Evolutionary conservation across 2,329 filamentous ascomycete species (phyloP).

Genomic region (Didymella segeticola): DNA sequence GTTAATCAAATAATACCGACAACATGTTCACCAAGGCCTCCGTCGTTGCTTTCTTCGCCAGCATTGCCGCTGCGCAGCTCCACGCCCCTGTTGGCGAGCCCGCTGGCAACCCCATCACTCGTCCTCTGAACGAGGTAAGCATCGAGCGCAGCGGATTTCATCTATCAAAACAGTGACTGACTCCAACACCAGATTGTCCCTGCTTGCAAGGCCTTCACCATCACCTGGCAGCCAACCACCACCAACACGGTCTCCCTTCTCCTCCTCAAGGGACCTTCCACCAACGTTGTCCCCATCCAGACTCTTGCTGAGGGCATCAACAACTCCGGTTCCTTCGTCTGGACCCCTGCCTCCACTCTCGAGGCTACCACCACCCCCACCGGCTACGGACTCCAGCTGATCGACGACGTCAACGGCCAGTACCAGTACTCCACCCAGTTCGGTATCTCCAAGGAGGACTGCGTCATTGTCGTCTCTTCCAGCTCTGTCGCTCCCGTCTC

Average conservation of each 20-base stretch:
- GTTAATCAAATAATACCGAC: constrained; percentile 41
- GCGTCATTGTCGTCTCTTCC: constrained; percentile 27
- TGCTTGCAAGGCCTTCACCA: constrained; percentile 62
- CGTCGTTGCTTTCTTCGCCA: constrained; percentile 59
- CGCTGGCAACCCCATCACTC: constrained; percentile 62
- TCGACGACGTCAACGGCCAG: constrained; percentile 64
- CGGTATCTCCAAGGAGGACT: constrained; percentile 60
- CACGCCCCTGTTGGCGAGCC: constrained; percentile 41
- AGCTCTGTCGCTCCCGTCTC: constrained; percentile 21
- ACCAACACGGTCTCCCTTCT: constrained; percentile 62
- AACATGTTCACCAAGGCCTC: constrained; percentile 48
- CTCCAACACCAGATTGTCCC: constrained; percentile 53
- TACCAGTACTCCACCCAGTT: constrained; percentile 69
- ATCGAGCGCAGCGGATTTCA: background rate
- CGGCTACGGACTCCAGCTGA: constrained; percentile 67
- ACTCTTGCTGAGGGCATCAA: constrained; percentile 58
- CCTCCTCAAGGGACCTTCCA: constrained; percentile 65
- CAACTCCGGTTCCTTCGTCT: constrained; percentile 64
- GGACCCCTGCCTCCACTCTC: constrained; percentile 60
- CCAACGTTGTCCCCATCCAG: constrained; percentile 60
- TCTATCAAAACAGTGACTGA: background rate
- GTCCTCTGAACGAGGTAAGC: constrained; percentile 56
- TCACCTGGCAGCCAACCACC: constrained; percentile 64
- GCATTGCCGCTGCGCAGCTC: constrained; percentile 54
- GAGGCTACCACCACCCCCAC: constrained; percentile 56